Evolutionary conservation across 2,329 filamentous ascomycete genomes (phyloP).

Genomic region (Berkeleyomyces basicola): DNA sequence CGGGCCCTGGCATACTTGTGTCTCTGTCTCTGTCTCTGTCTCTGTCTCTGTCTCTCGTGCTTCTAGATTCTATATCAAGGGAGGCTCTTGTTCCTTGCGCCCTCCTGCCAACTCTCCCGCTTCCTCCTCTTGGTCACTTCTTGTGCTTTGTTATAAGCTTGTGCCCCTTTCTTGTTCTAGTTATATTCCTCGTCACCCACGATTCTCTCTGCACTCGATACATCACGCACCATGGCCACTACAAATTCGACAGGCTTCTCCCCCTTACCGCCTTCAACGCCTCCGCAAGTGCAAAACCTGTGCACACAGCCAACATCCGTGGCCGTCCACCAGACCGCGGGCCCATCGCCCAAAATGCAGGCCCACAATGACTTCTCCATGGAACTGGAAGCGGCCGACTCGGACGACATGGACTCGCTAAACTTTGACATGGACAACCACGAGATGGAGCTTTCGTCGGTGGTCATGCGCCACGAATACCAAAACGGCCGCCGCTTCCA

Average conservation of each 20-base stretch:
- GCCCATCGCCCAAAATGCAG: background rate
- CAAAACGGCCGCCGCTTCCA: slow-evolving; percentile 23
- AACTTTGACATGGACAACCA: slow-evolving; percentile 19
- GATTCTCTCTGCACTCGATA: background rate
- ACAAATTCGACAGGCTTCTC: background rate
- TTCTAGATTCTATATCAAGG: background rate
- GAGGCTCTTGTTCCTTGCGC: background rate
- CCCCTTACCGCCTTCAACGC: background rate
- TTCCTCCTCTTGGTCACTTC: background rate
- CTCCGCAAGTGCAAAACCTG: background rate
- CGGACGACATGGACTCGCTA: slow-evolving; percentile 11
- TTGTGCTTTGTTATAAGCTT: background rate
- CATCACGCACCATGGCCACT: background rate
- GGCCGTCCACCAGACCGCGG: background rate
- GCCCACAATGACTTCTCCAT: slow-evolving; percentile 3
- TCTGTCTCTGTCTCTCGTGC: background rate
- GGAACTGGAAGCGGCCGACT: slow-evolving; percentile 6
- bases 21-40: background rate
- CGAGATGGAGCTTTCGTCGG: slow-evolving; percentile 17
- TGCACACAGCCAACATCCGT: background rate
- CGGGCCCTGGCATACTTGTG: background rate
- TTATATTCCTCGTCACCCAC: background rate
- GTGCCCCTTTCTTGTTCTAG: background rate
- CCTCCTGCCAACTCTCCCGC: background rate
- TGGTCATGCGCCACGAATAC: slow-evolving; percentile 12